A percentile compares a stretch with the other conserved stretches of the same genome.
Conservation (phyloP, 805 yeast species). For the baker's yeast (Saccharomyces cerevisiae) region DNA sequence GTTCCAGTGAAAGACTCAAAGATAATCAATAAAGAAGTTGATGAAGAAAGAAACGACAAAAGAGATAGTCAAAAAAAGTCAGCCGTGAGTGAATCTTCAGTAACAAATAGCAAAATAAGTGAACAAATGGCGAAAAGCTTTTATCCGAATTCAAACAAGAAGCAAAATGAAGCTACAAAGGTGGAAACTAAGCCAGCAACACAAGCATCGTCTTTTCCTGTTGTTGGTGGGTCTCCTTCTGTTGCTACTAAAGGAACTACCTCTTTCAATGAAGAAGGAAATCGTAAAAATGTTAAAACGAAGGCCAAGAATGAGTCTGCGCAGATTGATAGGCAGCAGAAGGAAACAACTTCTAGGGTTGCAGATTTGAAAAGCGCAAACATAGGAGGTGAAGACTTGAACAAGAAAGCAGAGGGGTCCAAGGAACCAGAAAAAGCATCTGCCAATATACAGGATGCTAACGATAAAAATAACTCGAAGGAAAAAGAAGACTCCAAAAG, state of each 20-base stretch:
- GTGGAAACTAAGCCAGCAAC: background rate
- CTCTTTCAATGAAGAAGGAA: background rate
- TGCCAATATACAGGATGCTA: background rate
- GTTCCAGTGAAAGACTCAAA: background rate
- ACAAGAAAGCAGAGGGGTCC: background rate
- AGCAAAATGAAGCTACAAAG: background rate
- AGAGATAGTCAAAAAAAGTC: background rate
- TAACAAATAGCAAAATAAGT: background rate
- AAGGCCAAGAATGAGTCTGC: background rate
- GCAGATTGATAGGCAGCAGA: background rate
- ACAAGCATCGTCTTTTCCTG: background rate
- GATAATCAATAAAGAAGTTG: background rate
- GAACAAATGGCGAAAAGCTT: background rate
- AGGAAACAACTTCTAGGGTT: background rate
- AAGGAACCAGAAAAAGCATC: background rate
- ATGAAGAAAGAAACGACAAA: background rate
- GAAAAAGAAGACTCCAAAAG: background rate
- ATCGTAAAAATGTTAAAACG: background rate
- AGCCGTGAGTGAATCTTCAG: background rate
- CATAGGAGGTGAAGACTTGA: background rate
- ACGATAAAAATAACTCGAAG: background rate
- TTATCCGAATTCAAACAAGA: background rate
- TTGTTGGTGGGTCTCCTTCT: background rate
- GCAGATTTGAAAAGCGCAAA: background rate
- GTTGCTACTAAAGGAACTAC: background rate